Conservation (phyloP, 441 rosid species). For the Arabidopsis lyrata region DNA sequence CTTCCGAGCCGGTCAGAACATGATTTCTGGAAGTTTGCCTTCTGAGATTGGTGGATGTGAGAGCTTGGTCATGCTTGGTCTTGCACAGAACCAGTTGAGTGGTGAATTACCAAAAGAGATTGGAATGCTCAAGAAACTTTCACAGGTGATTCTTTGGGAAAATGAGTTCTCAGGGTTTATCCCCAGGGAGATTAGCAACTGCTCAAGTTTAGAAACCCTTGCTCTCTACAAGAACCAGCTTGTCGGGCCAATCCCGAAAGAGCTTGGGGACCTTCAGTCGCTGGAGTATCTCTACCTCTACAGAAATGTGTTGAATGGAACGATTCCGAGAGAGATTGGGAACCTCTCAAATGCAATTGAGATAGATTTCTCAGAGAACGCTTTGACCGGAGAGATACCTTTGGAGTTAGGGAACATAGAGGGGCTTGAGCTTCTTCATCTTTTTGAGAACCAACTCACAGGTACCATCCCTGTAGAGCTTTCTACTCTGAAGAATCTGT, state of each 20-base stretch:
- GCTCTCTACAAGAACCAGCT: constrained; percentile 87
- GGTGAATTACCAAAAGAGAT: constrained; percentile 81
- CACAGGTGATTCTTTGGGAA: constrained; percentile 72
- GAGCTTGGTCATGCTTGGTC: constrained; percentile 75
- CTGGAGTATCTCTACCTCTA: constrained; percentile 71
- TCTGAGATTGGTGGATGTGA: constrained; percentile 73
- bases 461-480: constrained; percentile 82
- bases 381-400: constrained; percentile 77
- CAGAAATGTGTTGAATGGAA: constrained; percentile 76
- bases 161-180: constrained; percentile 79
- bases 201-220: constrained; percentile 62
- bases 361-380: constrained; percentile 89
- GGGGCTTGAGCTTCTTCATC: constrained; percentile 71
- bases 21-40: constrained; percentile 84
- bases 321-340: constrained; percentile 83
- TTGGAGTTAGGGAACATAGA: constrained; percentile 65
- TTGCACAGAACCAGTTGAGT: constrained; percentile 79
- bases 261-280: constrained; percentile 62
- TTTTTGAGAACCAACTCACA: constrained; percentile 75
- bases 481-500: constrained; percentile 66
- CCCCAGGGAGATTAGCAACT: constrained; percentile 78
- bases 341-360: constrained; percentile 68
- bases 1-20: constrained; percentile 89
- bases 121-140: constrained; percentile 69
- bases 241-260: constrained; percentile 68